These are phyloP conservation scores for Bipolaris zeicola DNA, from an alignment of 2,329 filamentous ascomycete genomes.

Conservation along the genomic window DNA sequence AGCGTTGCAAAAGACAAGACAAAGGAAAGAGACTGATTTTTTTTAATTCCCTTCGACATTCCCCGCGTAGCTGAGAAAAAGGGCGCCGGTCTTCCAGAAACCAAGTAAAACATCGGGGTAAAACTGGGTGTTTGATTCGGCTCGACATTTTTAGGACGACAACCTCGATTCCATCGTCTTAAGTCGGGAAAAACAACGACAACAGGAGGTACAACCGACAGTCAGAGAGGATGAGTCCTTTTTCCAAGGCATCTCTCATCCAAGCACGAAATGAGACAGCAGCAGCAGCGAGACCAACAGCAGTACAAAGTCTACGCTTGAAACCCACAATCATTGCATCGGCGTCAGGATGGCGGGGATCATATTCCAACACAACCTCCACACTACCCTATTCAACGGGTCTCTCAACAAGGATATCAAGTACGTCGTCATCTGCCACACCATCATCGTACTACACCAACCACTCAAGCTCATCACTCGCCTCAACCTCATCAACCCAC, in stretches of 20 bases:
- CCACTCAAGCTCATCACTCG: not conserved
- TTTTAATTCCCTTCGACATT: no score
- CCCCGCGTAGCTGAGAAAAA: no score
- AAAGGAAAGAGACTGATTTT: no score
- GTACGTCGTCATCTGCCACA: not conserved
- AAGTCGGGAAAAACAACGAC: not conserved
- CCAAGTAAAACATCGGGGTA: no score
- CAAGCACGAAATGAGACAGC: not conserved
- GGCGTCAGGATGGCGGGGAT: not conserved
- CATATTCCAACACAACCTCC: not conserved
- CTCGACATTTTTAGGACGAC: not conserved
- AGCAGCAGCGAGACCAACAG: not conserved
- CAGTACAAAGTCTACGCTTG: not conserved
- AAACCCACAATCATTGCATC: not conserved
- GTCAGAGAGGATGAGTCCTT: slow-evolving; percentile 6
- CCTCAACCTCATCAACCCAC: not conserved
- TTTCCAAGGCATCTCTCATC: slow-evolving; percentile 3
- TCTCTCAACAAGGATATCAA: not conserved
- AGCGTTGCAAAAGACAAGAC: no score
- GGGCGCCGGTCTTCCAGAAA: no score
- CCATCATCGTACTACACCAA: not conserved
- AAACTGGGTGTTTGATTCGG: no score
- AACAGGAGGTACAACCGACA: not conserved
- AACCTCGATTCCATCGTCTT: not conserved
- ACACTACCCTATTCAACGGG: not conserved